phyloP scores from a whole-genome alignment of 805 yeast species.

The Starmerella etchellsii region DNA sequence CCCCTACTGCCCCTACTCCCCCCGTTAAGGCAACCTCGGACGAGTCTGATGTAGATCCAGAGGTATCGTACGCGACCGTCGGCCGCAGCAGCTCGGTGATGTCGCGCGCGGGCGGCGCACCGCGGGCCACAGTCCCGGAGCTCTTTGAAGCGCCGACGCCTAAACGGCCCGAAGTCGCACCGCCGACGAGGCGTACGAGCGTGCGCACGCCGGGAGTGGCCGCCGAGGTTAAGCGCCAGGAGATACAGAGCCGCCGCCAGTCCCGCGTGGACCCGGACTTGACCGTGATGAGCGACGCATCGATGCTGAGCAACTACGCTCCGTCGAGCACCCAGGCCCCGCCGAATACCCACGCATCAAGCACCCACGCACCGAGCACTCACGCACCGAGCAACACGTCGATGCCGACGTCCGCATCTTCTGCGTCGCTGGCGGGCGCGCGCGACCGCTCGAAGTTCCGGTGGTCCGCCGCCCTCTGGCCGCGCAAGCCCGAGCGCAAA shows the following conservation, averaged over 20 bases:
- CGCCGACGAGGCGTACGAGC: constrained; percentile 8
- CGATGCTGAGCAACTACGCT: not conserved
- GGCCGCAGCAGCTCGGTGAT: no score
- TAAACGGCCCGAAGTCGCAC: constrained; percentile 5
- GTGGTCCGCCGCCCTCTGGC: not conserved
- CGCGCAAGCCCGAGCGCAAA: not conserved
- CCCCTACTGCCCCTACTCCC: no score
- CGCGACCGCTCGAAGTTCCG: not conserved
- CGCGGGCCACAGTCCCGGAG: not conserved
- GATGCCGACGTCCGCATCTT: not conserved
- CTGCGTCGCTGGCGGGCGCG: not conserved
- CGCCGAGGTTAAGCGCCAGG: not conserved
- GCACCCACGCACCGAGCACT: not conserved
- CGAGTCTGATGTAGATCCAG: no score
- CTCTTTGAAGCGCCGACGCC: constrained; percentile 6
- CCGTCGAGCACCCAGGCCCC: not conserved
- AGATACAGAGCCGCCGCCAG: not conserved
- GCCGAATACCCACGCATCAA: not conserved
- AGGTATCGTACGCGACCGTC: no score
- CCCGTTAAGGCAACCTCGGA: no score
- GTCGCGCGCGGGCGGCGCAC: no score
- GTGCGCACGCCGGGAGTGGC: not conserved
- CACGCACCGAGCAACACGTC: not conserved
- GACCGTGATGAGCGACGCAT: no score
- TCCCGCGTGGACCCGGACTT: not conserved